Evolutionary conservation across 257 asterid genomes (phyloP), one percentile per base, ranked within the genome.

Genomic region (Gardenia jasminoides): DNA sequence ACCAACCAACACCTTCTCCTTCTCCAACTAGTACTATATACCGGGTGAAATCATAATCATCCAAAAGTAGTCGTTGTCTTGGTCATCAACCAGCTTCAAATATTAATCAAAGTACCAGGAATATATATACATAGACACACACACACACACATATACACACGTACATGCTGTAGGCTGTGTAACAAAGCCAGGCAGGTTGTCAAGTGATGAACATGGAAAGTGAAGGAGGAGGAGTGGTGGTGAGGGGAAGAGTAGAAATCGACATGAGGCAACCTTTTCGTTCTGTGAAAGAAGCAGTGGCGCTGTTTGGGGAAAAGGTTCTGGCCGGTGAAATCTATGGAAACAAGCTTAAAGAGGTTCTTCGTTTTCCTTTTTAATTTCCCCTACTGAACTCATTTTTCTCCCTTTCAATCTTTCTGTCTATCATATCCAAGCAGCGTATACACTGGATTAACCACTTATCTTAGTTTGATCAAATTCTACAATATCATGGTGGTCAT

Each of bases 211-310:
- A 12, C 52, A 89, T 88, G 92, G 89, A 85, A 66, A 80, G 82
- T 12, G 94, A 82, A 85, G 94, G 83, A 78, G 94, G 83, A 78
- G 96, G 82, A 13, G 82, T 92, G 88, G 93, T 90, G 88, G 92
- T 91, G 85, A 79, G 98, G 79, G 98, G 97, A 65, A 85, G 98
- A 17, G 98, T 88, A 3, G 97, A 88, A 90, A 93, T 93, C 66
- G 97, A 93, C 85, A 93, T 79, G 83, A 87, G 97, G 41, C 89
- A 82, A 72, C 97, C 98, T 48, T 93, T 93, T 54, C 84, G 89
- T 8, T 93, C 98, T 0, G 98, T 93, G 24, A 89, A 84, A 75
- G 98, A 93, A 81, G 98, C 98, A 4, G 94, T 93, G 19, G 28
- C 81, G 74, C 72, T 93, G 83, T 93, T 93, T 39, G 97, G 98